Conservation (phyloP, 2,329 filamentous ascomycete genomes). For the Helicocarpus griseus region DNA sequence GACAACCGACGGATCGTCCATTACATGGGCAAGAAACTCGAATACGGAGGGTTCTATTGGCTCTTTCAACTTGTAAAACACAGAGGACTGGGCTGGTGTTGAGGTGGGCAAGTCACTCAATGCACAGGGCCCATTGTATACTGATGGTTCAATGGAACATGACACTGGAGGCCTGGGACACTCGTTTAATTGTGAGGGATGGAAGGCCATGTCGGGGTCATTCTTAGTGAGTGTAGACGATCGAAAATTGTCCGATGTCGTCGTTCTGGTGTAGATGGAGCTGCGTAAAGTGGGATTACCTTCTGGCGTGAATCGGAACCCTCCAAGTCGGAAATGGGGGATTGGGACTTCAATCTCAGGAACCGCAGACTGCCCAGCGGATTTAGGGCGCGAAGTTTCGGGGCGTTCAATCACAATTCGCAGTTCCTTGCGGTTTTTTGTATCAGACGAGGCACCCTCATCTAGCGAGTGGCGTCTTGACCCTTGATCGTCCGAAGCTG, state of each 20-base stretch:
- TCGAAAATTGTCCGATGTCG: constrained; percentile 58
- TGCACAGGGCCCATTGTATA: constrained; percentile 25
- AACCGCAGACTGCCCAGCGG: constrained; percentile 47
- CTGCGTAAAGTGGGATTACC: constrained; percentile 70
- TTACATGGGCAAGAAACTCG: constrained; percentile 68
- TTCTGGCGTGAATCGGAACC: constrained; percentile 65
- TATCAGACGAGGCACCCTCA: constrained; percentile 32
- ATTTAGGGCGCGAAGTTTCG: constrained; percentile 53
- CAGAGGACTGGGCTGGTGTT: constrained; percentile 30
- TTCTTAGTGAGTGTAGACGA: constrained; percentile 49
- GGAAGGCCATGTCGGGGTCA: constrained; percentile 19
- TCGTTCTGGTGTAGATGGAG: constrained; percentile 63
- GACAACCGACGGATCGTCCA: constrained; percentile 73
- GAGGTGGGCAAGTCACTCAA: constrained; percentile 24
- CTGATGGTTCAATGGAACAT: constrained; percentile 26
- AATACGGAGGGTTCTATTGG: constrained; percentile 60
- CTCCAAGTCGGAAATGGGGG: constrained; percentile 74
- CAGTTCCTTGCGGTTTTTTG: constrained; percentile 54
- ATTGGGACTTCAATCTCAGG: constrained; percentile 65
- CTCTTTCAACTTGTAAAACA: constrained; percentile 45
- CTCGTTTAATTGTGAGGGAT: constrained; percentile 18
- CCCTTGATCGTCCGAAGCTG: constrained; percentile 15
- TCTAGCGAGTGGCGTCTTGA: constrained; percentile 64
- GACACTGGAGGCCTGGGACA: constrained; percentile 24
- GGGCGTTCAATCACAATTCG: constrained; percentile 73